Evolutionary conservation across 768 basidiomycete genomes (phyloP).

Genomic region (Suillus luteus): DNA sequence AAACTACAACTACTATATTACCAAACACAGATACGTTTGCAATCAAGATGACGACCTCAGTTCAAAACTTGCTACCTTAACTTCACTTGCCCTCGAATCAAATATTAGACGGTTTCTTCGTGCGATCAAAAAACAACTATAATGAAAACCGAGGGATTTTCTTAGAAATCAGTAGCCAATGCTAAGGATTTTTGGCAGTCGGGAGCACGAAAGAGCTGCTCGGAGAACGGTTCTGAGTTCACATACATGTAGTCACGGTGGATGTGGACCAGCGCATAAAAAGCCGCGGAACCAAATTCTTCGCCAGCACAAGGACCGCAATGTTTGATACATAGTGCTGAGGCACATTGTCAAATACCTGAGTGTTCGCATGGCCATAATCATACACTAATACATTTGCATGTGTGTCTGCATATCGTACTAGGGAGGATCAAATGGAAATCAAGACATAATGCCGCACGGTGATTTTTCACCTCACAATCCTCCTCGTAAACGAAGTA

Average conservation of each 20-base stretch:
- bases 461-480: not conserved
- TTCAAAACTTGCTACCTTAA: not conserved
- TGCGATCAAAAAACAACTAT: not conserved
- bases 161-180: too few relatives aligned
- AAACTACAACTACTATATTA: not conserved
- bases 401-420: not conserved
- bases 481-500: constrained; percentile 12
- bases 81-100: not conserved
- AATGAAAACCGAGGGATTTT: too few relatives aligned
- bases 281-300: not conserved
- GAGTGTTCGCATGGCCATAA: not conserved
- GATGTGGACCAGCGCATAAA: not conserved
- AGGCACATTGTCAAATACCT: not conserved
- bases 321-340: not conserved
- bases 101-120: not conserved
- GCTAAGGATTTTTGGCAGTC: not conserved
- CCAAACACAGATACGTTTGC: not conserved
- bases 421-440: not conserved
- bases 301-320: not conserved
- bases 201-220: too few relatives aligned
- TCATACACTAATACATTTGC: not conserved
- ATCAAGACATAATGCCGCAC: not conserved
- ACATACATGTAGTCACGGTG: too few relatives aligned
- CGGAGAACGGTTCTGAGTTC: too few relatives aligned
- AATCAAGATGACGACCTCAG: not conserved